Conservation (phyloP, 2,329 filamentous ascomycete genomes). For the Zasmidium cellare region DNA sequence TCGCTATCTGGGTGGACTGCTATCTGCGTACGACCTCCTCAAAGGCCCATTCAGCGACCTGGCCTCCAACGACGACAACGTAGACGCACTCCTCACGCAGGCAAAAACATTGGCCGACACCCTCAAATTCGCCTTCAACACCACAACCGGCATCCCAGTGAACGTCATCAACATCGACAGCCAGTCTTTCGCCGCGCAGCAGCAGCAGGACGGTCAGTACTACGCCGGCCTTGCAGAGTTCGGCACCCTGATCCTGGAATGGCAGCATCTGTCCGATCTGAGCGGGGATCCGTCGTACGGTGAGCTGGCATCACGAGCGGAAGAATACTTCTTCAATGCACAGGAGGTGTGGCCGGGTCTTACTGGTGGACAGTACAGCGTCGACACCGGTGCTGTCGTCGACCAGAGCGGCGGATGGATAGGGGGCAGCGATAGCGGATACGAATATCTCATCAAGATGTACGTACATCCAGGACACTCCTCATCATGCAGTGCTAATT, state of each 20-base stretch:
- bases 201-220: slow-evolving; percentile 47
- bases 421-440: slow-evolving; percentile 76
- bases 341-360: slow-evolving; percentile 76
- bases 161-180: slow-evolving; percentile 65
- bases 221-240: slow-evolving; percentile 74
- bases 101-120: slow-evolving; percentile 68
- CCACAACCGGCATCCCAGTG: slow-evolving; percentile 70
- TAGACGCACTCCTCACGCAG: slow-evolving; percentile 65
- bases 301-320: slow-evolving; percentile 63
- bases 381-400: slow-evolving; percentile 65
- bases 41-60: slow-evolving; percentile 57
- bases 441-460: slow-evolving; percentile 81
- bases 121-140: slow-evolving; percentile 76
- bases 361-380: slow-evolving; percentile 66
- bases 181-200: neutral
- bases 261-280: slow-evolving; percentile 76
- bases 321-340: slow-evolving; percentile 66
- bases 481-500: neutral
- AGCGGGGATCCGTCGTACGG: slow-evolving; percentile 68
- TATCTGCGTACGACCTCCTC: slow-evolving; percentile 75
- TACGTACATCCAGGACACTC: neutral
- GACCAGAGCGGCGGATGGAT: slow-evolving; percentile 32
- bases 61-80: slow-evolving; percentile 38
- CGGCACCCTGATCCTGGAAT: slow-evolving; percentile 79
- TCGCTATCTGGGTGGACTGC: slow-evolving; percentile 76